Percentiles rank a stretch among this genome's conserved stretches.
These are phyloP conservation scores for Lactarius evosmus DNA, from an alignment of 768 basidiomycete genomes.

Conservation along the genomic window DNA sequence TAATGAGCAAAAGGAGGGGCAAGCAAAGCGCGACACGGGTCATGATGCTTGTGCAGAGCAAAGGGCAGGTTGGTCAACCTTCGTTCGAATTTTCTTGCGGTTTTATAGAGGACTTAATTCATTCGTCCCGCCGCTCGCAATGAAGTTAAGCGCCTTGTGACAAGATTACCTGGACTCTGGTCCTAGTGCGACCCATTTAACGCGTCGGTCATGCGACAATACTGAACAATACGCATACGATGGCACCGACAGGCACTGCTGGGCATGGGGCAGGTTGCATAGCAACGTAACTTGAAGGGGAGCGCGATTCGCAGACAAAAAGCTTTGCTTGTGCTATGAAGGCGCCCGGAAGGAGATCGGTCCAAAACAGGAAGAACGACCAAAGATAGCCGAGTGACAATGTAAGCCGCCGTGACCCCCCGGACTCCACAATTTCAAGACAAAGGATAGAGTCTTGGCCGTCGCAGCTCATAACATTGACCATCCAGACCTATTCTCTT, in stretches of 20 bases:
- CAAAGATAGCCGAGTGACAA: background rate
- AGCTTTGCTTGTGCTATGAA: background rate
- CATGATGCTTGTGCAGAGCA: background rate
- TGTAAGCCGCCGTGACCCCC: background rate
- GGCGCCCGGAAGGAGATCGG: background rate
- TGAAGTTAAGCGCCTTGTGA: background rate
- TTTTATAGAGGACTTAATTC: slow-evolving; percentile 14
- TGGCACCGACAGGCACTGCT: background rate
- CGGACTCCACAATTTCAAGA: background rate
- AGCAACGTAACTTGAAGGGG: background rate
- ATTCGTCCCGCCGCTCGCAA: background rate
- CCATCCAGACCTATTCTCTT: background rate
- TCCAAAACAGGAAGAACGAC: background rate
- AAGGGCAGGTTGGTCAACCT: background rate
- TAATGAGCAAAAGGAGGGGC: slow-evolving; percentile 3
- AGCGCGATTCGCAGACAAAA: background rate
- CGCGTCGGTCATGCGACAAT: background rate
- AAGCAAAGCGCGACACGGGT: background rate
- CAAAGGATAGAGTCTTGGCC: background rate
- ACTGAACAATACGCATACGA: background rate
- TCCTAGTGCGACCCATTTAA: background rate
- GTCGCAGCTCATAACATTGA: background rate
- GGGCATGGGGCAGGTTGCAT: background rate
- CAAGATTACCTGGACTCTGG: too few species aligned
- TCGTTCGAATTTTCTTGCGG: background rate